Evolutionary conservation across 441 rosid species (phyloP).

Genomic region (Kokia cookei): DNA sequence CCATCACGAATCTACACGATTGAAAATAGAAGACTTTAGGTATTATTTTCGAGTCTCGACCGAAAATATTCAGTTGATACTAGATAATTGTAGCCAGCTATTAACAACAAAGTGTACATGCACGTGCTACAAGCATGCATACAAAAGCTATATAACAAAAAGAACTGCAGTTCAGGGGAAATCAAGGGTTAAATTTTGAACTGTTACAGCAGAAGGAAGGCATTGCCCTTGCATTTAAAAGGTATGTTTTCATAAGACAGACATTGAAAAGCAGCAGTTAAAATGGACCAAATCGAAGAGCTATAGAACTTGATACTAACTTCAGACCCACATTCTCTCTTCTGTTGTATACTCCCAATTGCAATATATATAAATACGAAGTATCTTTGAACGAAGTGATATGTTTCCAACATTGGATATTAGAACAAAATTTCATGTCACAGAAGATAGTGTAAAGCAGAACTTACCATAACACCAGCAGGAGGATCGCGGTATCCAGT

Average conservation of each 20-base stretch:
- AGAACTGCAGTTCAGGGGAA: neutral
- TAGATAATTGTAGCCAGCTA: neutral
- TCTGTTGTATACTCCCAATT: neutral
- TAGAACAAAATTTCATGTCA: neutral
- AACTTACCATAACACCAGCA: conserved; percentile 84
- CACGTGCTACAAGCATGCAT: neutral
- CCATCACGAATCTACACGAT: conserved; percentile 86
- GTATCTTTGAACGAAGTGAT: neutral
- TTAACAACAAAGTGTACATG: neutral
- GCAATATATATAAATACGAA: neutral
- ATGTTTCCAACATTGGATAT: neutral
- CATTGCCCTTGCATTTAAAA: neutral
- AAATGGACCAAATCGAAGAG: neutral
- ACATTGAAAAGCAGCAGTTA: neutral
- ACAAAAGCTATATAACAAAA: neutral
- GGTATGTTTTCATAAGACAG: neutral
- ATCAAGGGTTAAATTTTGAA: neutral
- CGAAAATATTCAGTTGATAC: neutral
- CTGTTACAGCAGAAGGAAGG: neutral
- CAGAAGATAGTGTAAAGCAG: neutral
- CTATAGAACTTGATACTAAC: neutral
- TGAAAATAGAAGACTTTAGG: neutral
- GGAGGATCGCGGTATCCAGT: conserved; percentile 99
- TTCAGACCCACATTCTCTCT: neutral
- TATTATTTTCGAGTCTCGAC: neutral